These are phyloP conservation scores for Alternaria atra DNA, from an alignment of 2,329 filamentous ascomycete species.

Conservation along the genomic window DNA sequence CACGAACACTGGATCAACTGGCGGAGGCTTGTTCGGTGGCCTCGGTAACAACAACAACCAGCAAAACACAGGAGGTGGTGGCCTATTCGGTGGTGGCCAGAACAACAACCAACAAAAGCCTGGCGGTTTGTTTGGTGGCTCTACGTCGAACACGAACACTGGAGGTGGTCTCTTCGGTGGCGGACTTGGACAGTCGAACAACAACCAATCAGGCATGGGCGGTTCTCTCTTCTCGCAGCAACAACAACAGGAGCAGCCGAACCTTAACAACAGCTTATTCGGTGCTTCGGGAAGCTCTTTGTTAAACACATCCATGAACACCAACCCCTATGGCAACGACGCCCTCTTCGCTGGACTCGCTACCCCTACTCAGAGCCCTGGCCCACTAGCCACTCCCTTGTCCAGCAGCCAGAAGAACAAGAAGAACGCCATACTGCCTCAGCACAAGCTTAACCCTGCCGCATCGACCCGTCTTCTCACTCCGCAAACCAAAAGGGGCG, in stretches of 20 bases:
- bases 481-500: constrained; percentile 75
- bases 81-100: constrained; percentile 51
- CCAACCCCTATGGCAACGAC: constrained; percentile 89
- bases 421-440: constrained; percentile 80
- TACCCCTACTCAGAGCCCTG: constrained; percentile 74
- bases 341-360: constrained; percentile 82
- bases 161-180: constrained; percentile 59
- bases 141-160: constrained; percentile 51
- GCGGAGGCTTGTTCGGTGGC: constrained; percentile 48
- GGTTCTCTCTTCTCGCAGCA: constrained; percentile 56
- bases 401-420: constrained; percentile 78
- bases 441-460: constrained; percentile 85
- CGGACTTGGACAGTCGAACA: constrained; percentile 49
- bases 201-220: constrained; percentile 50
- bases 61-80: constrained; percentile 41
- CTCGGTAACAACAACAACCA: constrained; percentile 43
- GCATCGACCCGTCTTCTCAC: constrained; percentile 82
- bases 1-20: constrained; percentile 27
- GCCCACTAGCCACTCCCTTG: constrained; percentile 90
- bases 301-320: constrained; percentile 65
- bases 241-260: constrained; percentile 54
- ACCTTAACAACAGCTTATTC: constrained; percentile 59
- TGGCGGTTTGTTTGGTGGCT: constrained; percentile 53
- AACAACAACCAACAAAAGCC: constrained; percentile 57
- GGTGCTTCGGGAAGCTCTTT: constrained; percentile 60